Conservation (phyloP, 805 yeast genomes). For the Yamadazyma phyllophila region DNA sequence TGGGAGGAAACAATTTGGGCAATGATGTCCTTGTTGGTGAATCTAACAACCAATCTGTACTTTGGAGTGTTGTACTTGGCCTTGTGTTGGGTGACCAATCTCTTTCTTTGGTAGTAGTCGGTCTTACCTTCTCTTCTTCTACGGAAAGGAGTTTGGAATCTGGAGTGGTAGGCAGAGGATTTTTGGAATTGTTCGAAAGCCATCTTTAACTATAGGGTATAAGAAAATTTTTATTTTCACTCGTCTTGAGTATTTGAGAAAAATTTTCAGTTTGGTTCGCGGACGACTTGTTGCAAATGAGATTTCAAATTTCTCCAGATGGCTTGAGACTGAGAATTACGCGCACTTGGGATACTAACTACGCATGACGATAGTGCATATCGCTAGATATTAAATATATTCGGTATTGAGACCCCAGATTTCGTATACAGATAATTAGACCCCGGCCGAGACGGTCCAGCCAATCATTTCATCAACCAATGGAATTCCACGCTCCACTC, state of each 20-base stretch:
- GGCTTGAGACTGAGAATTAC: not conserved
- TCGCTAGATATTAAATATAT: no score
- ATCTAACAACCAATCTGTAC: slow-evolving; percentile 99
- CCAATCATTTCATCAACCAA: no score
- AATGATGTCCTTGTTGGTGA: slow-evolving; percentile 99
- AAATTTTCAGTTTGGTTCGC: slow-evolving; percentile 15
- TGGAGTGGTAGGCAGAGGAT: slow-evolving; percentile 94
- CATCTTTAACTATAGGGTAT: slow-evolving; percentile 12
- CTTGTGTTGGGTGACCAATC: slow-evolving; percentile 99
- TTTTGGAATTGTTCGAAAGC: slow-evolving; percentile 34
- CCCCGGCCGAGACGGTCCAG: no score
- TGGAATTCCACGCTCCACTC: not conserved
- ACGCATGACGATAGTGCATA: not conserved
- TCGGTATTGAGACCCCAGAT: no score
- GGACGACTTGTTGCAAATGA: slow-evolving; percentile 9
- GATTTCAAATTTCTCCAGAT: not conserved
- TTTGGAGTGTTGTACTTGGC: slow-evolving; percentile 99
- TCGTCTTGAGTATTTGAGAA: not conserved
- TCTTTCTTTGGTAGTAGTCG: slow-evolving; percentile 99
- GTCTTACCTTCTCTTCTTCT: slow-evolving; percentile 99
- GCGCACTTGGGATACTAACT: not conserved
- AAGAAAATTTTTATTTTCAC: slow-evolving; percentile 4
- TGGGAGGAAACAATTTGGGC: slow-evolving; percentile 96
- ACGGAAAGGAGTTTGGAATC: slow-evolving; percentile 99
- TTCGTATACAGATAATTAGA: no score